phyloP scores from a whole-genome alignment of 1,284 basidiomycete genomes.

The Leccinum insolens region DNA sequence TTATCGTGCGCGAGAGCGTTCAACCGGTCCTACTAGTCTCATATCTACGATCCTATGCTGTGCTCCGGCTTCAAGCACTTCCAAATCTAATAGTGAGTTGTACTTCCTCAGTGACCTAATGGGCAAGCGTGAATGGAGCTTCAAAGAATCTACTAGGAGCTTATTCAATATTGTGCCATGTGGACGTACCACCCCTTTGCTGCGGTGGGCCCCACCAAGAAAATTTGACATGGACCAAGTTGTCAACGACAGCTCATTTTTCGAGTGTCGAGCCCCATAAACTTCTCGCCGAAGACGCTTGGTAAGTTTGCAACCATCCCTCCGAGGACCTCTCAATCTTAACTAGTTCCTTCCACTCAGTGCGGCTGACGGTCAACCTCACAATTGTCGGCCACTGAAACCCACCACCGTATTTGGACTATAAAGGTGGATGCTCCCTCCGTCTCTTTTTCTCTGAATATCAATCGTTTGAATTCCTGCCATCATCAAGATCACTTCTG shows the following conservation, averaged over 20 bases:
- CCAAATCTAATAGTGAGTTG: no score
- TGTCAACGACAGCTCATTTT: not conserved
- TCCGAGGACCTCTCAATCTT: not conserved
- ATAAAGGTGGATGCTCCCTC: constrained; percentile 11
- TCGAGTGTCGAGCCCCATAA: not conserved
- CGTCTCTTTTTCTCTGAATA: constrained; percentile 2
- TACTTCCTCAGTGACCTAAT: not conserved
- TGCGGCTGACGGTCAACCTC: constrained; percentile 23
- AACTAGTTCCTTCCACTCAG: not conserved
- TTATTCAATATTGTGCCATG: not conserved
- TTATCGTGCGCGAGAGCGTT: not conserved
- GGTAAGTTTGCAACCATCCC: constrained; percentile 15
- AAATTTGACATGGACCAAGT: not conserved
- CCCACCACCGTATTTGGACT: not conserved
- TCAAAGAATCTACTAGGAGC: not conserved
- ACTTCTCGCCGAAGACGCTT: not conserved
- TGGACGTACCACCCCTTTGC: not conserved
- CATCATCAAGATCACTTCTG: constrained; percentile 5
- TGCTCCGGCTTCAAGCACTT: no score
- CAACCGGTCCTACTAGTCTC: not conserved
- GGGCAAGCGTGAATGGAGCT: not conserved
- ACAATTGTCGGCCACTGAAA: constrained; percentile 16
- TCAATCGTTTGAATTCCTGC: constrained; percentile 1
- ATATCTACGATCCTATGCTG: not conserved
- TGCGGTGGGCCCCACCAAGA: not conserved